Evolutionary conservation across 192 early-diverging fungal genomes (phyloP), one percentile per base, ranked within the genome.

Genomic region (Podochytrium sp.): DNA sequence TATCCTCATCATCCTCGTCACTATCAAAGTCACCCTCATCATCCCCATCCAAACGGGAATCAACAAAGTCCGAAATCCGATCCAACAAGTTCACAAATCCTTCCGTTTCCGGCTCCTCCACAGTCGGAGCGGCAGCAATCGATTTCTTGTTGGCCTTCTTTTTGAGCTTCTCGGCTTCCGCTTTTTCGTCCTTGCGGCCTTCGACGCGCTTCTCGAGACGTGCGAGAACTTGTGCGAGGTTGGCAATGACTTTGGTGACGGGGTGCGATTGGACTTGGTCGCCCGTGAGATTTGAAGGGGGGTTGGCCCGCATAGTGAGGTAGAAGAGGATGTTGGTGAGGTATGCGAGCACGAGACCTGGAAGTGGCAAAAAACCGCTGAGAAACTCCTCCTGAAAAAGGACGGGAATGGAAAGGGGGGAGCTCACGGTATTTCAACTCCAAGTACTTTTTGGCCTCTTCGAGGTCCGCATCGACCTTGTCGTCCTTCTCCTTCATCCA

Each of bases 301-400:
- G 85, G 81, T 85, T 91, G 86, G 70, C 71, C 14, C 78, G 78
- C 14, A 94, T 64, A 1, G 86, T 87, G 62, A 98, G 83, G 74
- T 94, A 95, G 68, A 95, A 96, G 4, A 94, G 86, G 67, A 96
- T 85, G 76, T 98, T 98, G 72, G 91, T 93, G 67, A 96, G 78
- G 70, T 96, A 96, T 67, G 89, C 88, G 76, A 91, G 83, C 29
- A 92, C 41, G n/a, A 82, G 56, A 4, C 70, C 81, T 83, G 33
- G 10, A 35, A 50, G 10, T 0, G 50, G 40, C n/a, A 50, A 23
- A n/a, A n/a, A n/a, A 32, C 6, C 64, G 30, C 6, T 66, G 14
- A 66, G 3, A 62, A 29, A 10, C 32, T 49, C n/a, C 12, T 14
- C 29, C 56, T 30, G 56, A 2, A 42, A 42, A 43, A 49, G n/a